These are phyloP conservation scores for Skeletonema tropicum DNA, from an alignment of 108 stramenopile genomes.

Conservation along the genomic window DNA sequence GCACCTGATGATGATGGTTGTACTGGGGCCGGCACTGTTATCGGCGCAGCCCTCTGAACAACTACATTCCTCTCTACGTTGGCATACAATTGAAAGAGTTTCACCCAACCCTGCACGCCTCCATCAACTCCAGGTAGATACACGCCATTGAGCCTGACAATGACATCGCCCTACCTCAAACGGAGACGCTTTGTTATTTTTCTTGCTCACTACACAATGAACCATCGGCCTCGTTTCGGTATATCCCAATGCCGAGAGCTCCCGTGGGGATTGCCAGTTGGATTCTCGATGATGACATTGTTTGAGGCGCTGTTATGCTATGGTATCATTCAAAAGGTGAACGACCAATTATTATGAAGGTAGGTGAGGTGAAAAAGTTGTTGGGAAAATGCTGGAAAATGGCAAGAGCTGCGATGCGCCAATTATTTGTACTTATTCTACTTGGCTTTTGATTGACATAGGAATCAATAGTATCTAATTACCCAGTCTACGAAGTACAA, in stretches of 20 bases:
- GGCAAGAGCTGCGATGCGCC: background rate
- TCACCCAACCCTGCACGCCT: conserved; percentile 12
- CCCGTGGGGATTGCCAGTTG: background rate
- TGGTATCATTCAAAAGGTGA: background rate
- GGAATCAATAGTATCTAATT: too few relatives aligned
- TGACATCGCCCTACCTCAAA: conserved; percentile 9
- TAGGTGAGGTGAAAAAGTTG: too few relatives aligned
- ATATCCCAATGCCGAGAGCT: background rate
- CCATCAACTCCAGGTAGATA: background rate
- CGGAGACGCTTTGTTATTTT: background rate
- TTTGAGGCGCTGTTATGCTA: background rate
- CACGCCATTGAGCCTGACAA: conserved; percentile 13
- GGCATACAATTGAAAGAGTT: background rate
- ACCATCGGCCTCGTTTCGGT: background rate
- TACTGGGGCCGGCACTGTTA: too few relatives aligned
- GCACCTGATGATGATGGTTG: background rate
- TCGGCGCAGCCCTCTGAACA: background rate
- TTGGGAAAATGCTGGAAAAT: too few relatives aligned
- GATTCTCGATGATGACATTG: background rate
- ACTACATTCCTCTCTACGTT: background rate
- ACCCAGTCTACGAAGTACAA: too few relatives aligned
- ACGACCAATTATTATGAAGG: background rate
- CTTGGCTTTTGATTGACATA: too few relatives aligned
- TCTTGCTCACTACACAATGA: background rate
- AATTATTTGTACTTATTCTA: background rate